Evolutionary conservation across 768 basidiomycete genomes (phyloP).

Genomic region (Strobilomyces confusus): DNA sequence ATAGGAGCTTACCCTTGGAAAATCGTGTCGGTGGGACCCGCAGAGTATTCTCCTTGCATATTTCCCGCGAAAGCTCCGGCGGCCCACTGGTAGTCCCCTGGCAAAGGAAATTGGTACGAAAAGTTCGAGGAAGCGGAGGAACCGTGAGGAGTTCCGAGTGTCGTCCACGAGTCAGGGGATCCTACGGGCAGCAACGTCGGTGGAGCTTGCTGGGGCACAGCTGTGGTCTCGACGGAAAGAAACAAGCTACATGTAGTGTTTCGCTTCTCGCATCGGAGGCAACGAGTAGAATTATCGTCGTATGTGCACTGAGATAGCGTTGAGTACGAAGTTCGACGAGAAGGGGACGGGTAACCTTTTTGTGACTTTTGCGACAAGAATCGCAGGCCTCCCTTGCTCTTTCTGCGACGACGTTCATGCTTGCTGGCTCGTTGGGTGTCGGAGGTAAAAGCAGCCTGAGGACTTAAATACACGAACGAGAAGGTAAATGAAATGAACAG

Average conservation of each 20-base stretch:
- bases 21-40: background rate
- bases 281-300: constrained; percentile 9
- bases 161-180: constrained; percentile 5
- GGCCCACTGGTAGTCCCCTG: background rate
- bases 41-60: constrained; percentile 6
- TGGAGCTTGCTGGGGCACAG: constrained; percentile 5
- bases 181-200: background rate
- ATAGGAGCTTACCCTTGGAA: constrained; percentile 8
- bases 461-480: constrained; percentile 20
- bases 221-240: background rate
- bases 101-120: background rate
- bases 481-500: constrained; percentile 8
- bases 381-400: constrained; percentile 28
- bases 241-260: constrained; percentile 17
- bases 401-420: constrained; percentile 17
- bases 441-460: background rate
- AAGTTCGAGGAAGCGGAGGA: constrained; percentile 2
- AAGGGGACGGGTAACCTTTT: constrained; percentile 14
- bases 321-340: background rate
- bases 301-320: constrained; percentile 15
- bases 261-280: constrained; percentile 17
- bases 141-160: constrained; percentile 1
- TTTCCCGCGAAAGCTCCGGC: background rate
- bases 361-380: constrained; percentile 23
- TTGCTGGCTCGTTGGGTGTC: constrained; percentile 2